phyloP scores from a whole-genome alignment of 345 rosid species.

The Mangifera indica region DNA sequence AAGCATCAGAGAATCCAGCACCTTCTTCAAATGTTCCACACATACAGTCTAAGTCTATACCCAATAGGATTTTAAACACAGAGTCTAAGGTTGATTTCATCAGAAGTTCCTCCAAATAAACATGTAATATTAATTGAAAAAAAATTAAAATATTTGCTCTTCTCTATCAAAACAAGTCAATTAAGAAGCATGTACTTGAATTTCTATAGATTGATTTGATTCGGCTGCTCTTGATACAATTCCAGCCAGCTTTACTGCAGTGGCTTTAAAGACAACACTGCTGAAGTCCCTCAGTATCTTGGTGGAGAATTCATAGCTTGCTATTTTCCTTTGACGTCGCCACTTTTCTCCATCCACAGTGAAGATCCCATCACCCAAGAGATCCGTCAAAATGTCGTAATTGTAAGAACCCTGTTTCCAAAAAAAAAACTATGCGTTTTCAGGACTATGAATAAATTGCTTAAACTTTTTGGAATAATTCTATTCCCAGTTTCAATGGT shows the following conservation, averaged over 20 bases:
- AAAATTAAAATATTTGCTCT: too few relatives aligned
- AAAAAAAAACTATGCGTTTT: too few relatives aligned
- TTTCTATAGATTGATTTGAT: constrained; percentile 21
- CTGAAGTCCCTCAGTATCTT: constrained; percentile 33
- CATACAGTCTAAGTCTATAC: constrained; percentile 27
- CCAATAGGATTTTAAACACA: constrained; percentile 15
- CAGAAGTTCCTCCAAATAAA: constrained; percentile 22
- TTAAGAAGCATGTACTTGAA: constrained; percentile 19
- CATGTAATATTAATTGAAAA: too few relatives aligned
- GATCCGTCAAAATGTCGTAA: constrained; percentile 16
- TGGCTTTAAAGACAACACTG: constrained; percentile 24
- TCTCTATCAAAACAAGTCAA: too few relatives aligned
- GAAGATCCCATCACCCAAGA: constrained; percentile 45
- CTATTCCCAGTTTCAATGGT: too few relatives aligned
- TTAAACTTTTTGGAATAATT: too few relatives aligned
- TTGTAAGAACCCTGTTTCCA: constrained; percentile 16
- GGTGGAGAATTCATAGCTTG: constrained; percentile 40
- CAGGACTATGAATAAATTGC: too few relatives aligned
- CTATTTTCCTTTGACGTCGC: constrained; percentile 37
- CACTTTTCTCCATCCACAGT: constrained; percentile 44
- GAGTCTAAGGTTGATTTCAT: constrained; percentile 29
- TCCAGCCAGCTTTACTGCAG: constrained; percentile 29
- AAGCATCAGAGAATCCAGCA: constrained; percentile 12
- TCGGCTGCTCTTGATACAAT: constrained; percentile 23
- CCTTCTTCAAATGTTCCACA: constrained; percentile 21